These are phyloP conservation scores for Mrakia blollopis DNA, from an alignment of 768 basidiomycete species.

Conservation along the genomic window DNA sequence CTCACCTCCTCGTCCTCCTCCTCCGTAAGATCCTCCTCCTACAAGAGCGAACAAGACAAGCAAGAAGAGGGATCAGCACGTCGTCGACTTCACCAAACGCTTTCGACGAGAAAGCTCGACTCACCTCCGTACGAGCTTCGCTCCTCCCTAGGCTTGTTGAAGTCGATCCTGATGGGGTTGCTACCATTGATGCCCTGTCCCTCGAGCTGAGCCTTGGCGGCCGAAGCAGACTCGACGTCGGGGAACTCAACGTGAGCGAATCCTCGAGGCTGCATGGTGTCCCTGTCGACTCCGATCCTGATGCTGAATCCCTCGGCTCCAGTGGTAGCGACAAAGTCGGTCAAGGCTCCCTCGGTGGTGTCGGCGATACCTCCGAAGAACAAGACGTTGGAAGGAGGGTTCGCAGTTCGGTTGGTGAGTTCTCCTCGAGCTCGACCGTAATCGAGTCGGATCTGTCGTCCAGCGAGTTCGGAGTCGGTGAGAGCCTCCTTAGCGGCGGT, in stretches of 20 bases:
- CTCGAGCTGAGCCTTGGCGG: constrained; percentile 11
- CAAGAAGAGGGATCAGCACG: neutral
- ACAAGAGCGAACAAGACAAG: neutral
- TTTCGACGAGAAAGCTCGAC: neutral
- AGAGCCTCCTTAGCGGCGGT: constrained; percentile 7
- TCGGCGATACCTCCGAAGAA: constrained; percentile 17
- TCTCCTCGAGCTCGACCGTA: constrained; percentile 5
- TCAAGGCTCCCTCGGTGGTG: neutral
- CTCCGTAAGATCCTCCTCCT: neutral
- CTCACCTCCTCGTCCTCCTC: neutral
- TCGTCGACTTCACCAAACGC: neutral
- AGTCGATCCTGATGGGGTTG: neutral
- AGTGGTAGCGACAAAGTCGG: neutral
- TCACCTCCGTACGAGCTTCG: constrained; percentile 4
- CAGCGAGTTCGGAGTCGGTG: neutral
- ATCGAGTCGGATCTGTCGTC: neutral
- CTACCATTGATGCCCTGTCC: neutral
- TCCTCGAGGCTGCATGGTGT: constrained; percentile 11
- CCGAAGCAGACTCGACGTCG: neutral
- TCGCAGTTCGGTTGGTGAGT: neutral
- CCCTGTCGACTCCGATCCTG: constrained; percentile 3
- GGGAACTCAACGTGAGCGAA: constrained; percentile 16
- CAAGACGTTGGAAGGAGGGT: constrained; percentile 14
- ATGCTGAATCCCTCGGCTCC: neutral
- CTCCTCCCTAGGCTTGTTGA: constrained; percentile 19